Percentiles rank a stretch among this genome's conserved stretches.
phyloP scores from a whole-genome alignment of 148 eudicot species.

The Polygonum maritimum region DNA sequence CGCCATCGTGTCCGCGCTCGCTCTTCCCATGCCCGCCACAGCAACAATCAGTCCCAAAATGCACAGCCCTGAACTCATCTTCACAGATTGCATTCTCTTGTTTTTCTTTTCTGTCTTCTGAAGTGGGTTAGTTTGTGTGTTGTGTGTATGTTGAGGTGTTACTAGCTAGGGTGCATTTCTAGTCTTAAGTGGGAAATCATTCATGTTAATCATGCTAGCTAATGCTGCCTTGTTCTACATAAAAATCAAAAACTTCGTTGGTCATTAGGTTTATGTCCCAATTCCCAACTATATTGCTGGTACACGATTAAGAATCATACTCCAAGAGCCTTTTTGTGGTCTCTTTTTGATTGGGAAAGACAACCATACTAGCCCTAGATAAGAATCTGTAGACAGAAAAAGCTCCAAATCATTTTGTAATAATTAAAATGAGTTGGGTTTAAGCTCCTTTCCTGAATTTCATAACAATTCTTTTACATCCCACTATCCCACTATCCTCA shows the following conservation, averaged over 20 bases:
- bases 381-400: neutral
- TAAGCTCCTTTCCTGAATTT: neutral
- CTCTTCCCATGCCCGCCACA: too few relatives aligned
- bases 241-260: neutral
- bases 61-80: too few relatives aligned
- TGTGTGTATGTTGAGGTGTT: too few relatives aligned
- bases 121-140: too few relatives aligned
- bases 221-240: neutral
- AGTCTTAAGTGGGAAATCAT: too few relatives aligned
- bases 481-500: neutral
- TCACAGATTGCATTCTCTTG: too few relatives aligned
- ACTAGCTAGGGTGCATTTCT: too few relatives aligned
- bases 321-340: neutral
- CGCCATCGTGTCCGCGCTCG: too few relatives aligned
- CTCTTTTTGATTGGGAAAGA: neutral
- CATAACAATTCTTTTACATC: neutral
- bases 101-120: too few relatives aligned
- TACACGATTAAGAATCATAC: neutral
- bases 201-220: neutral
- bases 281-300: neutral
- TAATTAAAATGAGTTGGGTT: constrained; percentile 4
- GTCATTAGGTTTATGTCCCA: neutral
- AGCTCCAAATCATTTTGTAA: constrained; percentile 2
- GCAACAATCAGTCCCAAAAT: too few relatives aligned
- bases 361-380: neutral